These are phyloP conservation scores for Hanseniaspora thailandica DNA, from an alignment of 805 yeast species.

Conservation along the genomic window DNA sequence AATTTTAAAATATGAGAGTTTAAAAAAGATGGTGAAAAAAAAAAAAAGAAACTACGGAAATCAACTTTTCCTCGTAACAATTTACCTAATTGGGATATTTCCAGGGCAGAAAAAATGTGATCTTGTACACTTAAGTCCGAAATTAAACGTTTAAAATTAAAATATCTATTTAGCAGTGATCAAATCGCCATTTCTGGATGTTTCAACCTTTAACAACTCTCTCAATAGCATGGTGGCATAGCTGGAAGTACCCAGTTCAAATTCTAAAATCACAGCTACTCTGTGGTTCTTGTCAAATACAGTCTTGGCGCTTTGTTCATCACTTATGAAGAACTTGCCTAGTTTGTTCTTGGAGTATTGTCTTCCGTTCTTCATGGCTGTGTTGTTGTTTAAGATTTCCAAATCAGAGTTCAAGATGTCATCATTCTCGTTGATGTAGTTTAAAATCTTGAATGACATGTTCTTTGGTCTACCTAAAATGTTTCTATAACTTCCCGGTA, in stretches of 20 bases:
- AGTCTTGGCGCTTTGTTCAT: slow-evolving; percentile 20
- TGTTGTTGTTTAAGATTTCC: slow-evolving; percentile 37
- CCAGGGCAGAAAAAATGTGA: not conserved
- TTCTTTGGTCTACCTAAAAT: slow-evolving; percentile 55
- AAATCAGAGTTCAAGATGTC: slow-evolving; percentile 73
- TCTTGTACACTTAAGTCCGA: not conserved
- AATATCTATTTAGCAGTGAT: not conserved
- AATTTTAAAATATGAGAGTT: no score
- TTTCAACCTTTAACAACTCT: slow-evolving; percentile 73
- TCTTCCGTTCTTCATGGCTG: slow-evolving; percentile 26
- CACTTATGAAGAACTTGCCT: slow-evolving; percentile 26
- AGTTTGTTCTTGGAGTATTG: slow-evolving; percentile 25
- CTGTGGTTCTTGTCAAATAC: slow-evolving; percentile 32
- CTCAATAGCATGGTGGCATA: slow-evolving; percentile 97
- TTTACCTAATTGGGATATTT: not conserved
- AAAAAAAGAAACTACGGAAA: slow-evolving; percentile 1
- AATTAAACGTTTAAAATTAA: not conserved
- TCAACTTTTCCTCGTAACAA: not conserved
- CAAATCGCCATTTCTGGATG: slow-evolving; percentile 41
- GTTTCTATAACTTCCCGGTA: slow-evolving; percentile 80
- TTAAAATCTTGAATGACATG: slow-evolving; percentile 49
- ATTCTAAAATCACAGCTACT: slow-evolving; percentile 59
- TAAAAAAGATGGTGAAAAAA: not conserved
- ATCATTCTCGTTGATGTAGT: slow-evolving; percentile 52
- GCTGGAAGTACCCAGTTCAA: slow-evolving; percentile 73